These are phyloP conservation scores for Trichoderma arundinaceum DNA, from an alignment of 2,329 filamentous ascomycete genomes.

Conservation along the genomic window DNA sequence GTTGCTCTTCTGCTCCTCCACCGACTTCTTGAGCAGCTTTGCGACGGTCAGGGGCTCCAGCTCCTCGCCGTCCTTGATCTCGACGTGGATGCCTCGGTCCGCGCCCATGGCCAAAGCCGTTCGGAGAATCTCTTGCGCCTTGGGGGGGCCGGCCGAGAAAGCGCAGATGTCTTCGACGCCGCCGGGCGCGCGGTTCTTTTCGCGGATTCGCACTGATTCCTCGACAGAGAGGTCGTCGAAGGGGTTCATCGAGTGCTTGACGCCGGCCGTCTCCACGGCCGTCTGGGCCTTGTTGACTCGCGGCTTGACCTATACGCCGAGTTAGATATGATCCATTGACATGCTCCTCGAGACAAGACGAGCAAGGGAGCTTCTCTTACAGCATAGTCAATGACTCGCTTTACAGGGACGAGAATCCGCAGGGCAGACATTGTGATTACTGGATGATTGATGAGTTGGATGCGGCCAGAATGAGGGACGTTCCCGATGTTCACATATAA, in stretches of 20 bases:
- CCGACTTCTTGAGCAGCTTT: slow-evolving; percentile 82
- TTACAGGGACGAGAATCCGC: slow-evolving; percentile 79
- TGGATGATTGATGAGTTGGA: slow-evolving; percentile 39
- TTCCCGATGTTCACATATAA: slow-evolving; percentile 7
- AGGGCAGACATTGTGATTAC: slow-evolving; percentile 62
- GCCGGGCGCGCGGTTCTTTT: slow-evolving; percentile 73
- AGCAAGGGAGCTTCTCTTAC: slow-evolving; percentile 55
- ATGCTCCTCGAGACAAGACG: neutral
- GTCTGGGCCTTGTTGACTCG: slow-evolving; percentile 76
- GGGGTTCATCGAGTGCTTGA: slow-evolving; percentile 98
- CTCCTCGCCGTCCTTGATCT: slow-evolving; percentile 74
- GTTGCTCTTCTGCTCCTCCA: slow-evolving; percentile 84
- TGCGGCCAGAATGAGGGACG: slow-evolving; percentile 35
- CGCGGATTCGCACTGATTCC: slow-evolving; percentile 92
- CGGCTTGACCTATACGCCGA: slow-evolving; percentile 63
- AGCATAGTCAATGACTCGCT: slow-evolving; percentile 87
- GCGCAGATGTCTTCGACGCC: slow-evolving; percentile 91
- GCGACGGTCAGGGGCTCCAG: slow-evolving; percentile 91
- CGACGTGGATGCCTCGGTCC: slow-evolving; percentile 88
- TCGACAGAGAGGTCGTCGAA: slow-evolving; percentile 99
- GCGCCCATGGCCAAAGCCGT: slow-evolving; percentile 99
- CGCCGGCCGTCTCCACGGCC: slow-evolving; percentile 86
- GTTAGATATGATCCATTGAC: slow-evolving; percentile 30
- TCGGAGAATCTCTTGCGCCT: slow-evolving; percentile 85
- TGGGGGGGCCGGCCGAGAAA: slow-evolving; percentile 85